A percentile compares a stretch with the other conserved stretches of the same genome.
Conservation (phyloP, 2,329 filamentous ascomycete genomes). For the Xenosphaeropsis pyriputrescens region DNA sequence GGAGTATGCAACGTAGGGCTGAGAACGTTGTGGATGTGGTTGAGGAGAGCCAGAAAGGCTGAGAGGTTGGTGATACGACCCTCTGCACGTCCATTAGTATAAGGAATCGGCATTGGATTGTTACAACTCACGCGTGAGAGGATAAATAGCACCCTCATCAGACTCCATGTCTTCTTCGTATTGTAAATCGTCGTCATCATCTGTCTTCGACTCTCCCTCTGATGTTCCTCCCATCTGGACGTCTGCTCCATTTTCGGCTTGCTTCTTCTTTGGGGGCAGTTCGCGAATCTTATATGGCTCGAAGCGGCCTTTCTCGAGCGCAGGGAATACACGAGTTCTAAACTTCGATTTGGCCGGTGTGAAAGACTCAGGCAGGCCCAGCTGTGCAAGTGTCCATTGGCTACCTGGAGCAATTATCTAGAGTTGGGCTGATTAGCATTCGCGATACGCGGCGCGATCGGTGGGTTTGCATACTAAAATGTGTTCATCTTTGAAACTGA, state of each 20-base stretch:
- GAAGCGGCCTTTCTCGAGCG: slow-evolving; percentile 61
- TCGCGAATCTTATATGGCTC: slow-evolving; percentile 71
- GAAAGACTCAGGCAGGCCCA: slow-evolving; percentile 28
- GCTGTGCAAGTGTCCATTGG: slow-evolving; percentile 18
- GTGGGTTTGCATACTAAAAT: slow-evolving; percentile 2
- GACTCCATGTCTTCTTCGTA: slow-evolving; percentile 84
- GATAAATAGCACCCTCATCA: slow-evolving; percentile 80
- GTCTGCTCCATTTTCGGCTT: slow-evolving; percentile 16
- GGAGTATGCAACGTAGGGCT: slow-evolving; percentile 90
- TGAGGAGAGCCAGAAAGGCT: slow-evolving; percentile 84
- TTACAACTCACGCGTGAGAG: slow-evolving; percentile 42
- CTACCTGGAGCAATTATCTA: slow-evolving; percentile 28
- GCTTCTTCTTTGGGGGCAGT: slow-evolving; percentile 32
- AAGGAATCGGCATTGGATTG: slow-evolving; percentile 1
- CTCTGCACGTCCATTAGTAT: slow-evolving; percentile 23
- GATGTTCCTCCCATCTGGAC: slow-evolving; percentile 16
- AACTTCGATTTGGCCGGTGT: slow-evolving; percentile 79
- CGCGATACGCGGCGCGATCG: no score
- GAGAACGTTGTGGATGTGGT: slow-evolving; percentile 79
- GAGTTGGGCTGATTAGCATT: slow-evolving; percentile 2
- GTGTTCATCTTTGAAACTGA: slow-evolving; percentile 15
- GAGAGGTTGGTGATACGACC: slow-evolving; percentile 83
- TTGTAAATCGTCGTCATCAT: slow-evolving; percentile 38
- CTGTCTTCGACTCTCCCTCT: slow-evolving; percentile 10
- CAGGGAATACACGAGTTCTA: slow-evolving; percentile 84